These are phyloP conservation scores for Quercus agrifolia DNA, from an alignment of 306 rosid genomes.

Conservation along the genomic window DNA sequence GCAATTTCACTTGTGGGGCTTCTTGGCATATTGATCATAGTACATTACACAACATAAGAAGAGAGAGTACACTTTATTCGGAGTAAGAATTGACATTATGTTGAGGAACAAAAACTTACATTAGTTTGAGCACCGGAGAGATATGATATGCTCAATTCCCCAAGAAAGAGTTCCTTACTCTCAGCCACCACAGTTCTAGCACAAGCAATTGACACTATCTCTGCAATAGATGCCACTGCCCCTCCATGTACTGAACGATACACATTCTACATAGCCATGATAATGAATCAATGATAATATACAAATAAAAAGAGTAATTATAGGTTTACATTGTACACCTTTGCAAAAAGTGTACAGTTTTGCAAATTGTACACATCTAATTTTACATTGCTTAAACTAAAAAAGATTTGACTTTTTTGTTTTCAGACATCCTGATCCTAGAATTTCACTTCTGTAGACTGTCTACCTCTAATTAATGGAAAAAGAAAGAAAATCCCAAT, in stretches of 20 bases:
- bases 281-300: no score
- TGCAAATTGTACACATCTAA: no score
- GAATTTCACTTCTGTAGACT: not conserved
- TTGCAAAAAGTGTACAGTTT: no score
- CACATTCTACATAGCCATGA: slow-evolving; percentile 29
- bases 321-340: no score
- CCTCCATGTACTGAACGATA: slow-evolving; percentile 39
- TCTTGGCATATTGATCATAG: no score
- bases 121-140: slow-evolving; percentile 40
- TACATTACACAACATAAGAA: no score
- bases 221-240: slow-evolving; percentile 48
- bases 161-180: slow-evolving; percentile 41
- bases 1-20: not conserved
- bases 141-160: slow-evolving; percentile 46
- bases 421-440: no score
- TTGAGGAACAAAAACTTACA: slow-evolving; percentile 18
- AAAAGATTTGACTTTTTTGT: not conserved
- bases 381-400: no score
- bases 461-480: not conserved
- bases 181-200: slow-evolving; percentile 40
- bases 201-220: slow-evolving; percentile 39
- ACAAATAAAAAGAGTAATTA: no score
- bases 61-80: no score
- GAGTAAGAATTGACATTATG: no score
- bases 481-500: not conserved